A percentile compares a stretch with the other conserved stretches of the same genome.
phyloP scores from a whole-genome alignment of 208 protist genomes.

The Leishmania major region DNA sequence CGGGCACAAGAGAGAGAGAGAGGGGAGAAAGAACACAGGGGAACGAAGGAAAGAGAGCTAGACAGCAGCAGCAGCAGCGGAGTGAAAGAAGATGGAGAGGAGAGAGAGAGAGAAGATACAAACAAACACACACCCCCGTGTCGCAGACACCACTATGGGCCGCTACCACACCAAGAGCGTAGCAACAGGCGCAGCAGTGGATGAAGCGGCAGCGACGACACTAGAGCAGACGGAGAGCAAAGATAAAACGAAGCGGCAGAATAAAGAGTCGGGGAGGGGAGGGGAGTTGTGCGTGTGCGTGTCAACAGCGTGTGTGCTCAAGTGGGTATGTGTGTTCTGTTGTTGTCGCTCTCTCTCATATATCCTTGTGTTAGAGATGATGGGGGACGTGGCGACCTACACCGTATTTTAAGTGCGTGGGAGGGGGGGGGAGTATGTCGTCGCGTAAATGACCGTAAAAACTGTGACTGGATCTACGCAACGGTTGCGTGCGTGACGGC shows the following conservation, averaged over 20 bases:
- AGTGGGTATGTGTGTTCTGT: background rate
- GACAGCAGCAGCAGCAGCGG: constrained; percentile 10
- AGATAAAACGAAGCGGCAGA: background rate
- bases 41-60: background rate
- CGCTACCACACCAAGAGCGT: background rate
- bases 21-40: background rate
- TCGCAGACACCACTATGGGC: background rate
- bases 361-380: background rate
- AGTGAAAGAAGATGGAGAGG: background rate
- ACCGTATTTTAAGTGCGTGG: background rate
- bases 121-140: background rate
- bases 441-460: background rate
- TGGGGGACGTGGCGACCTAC: background rate
- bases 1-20: background rate
- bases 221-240: background rate
- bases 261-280: no score
- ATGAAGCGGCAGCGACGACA: background rate
- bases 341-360: background rate
- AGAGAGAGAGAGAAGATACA: background rate
- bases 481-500: background rate
- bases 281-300: background rate
- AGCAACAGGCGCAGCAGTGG: background rate
- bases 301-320: background rate
- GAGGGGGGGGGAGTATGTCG: background rate
- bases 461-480: background rate